These are phyloP conservation scores for Aspergillus tanneri DNA, from an alignment of 2,329 filamentous ascomycete species.

Conservation along the genomic window DNA sequence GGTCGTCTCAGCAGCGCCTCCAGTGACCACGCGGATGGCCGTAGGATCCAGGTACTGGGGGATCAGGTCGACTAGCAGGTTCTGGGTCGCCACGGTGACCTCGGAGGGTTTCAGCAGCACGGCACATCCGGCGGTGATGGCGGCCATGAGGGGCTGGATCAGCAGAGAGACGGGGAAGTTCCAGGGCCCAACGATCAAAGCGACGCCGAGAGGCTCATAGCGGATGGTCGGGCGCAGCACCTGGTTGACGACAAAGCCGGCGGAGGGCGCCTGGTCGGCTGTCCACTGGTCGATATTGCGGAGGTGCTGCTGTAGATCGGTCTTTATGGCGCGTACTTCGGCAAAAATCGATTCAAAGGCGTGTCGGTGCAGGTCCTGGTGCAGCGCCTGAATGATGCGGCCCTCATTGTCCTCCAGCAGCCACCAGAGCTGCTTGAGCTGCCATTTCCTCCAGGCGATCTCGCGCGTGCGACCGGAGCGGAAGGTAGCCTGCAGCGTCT, in stretches of 20 bases:
- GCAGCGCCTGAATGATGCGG: conserved; percentile 33
- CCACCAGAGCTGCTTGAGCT: conserved; percentile 46
- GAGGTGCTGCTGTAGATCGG: conserved; percentile 40
- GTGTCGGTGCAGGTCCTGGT: conserved; percentile 38
- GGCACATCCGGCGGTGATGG: conserved; percentile 46
- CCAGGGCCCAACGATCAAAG: conserved; percentile 49
- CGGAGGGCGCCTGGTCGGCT: conserved; percentile 31
- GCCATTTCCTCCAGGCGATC: conserved; percentile 43
- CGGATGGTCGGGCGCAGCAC: conserved; percentile 37
- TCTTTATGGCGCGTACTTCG: conserved; percentile 35
- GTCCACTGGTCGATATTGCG: conserved; percentile 44
- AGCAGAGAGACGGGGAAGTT: conserved; percentile 47
- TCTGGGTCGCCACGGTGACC: conserved; percentile 34
- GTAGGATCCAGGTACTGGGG: conserved; percentile 45
- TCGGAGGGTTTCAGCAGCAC: conserved; percentile 50
- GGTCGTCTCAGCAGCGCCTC: conserved; percentile 40
- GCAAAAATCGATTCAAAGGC: conserved; percentile 33
- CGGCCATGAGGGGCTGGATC: conserved; percentile 43
- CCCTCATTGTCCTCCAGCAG: conserved; percentile 43
- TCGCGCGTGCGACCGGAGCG: conserved; percentile 35
- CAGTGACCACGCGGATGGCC: conserved; percentile 39
- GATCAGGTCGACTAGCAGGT: conserved; percentile 42
- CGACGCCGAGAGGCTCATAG: conserved; percentile 47
- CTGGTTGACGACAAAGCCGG: conserved; percentile 29
- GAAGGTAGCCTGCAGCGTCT: conserved; percentile 28